Percentiles rank a stretch among this genome's conserved stretches.
These are phyloP conservation scores for Infundibulicybe gibba DNA, from an alignment of 768 basidiomycete genomes.

Conservation along the genomic window DNA sequence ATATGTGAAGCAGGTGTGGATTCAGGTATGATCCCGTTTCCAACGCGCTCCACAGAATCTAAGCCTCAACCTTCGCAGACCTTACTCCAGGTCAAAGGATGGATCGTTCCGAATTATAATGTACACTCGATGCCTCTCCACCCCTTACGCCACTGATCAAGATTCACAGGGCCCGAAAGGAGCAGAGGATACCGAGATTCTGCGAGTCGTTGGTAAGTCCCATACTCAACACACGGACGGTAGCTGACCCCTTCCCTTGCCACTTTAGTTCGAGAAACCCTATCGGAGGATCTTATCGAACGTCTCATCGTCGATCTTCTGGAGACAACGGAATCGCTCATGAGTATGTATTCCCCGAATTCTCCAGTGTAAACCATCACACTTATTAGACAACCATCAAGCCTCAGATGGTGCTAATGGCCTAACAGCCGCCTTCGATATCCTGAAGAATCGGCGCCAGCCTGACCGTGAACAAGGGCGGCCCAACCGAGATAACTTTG, in stretches of 20 bases:
- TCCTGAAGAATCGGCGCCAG: slow-evolving; percentile 19
- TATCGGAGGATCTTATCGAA: slow-evolving; percentile 50
- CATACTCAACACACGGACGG: slow-evolving; percentile 18
- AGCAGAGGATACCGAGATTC: slow-evolving; percentile 50
- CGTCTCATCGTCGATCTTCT: slow-evolving; percentile 47
- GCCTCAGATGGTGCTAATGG: not conserved
- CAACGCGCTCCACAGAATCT: slow-evolving; percentile 4
- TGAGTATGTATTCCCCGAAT: slow-evolving; percentile 27
- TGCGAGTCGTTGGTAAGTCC: slow-evolving; percentile 49
- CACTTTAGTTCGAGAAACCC: slow-evolving; percentile 45
- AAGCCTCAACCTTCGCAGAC: slow-evolving; percentile 16
- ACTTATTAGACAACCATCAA: too few relatives aligned
- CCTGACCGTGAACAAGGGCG: slow-evolving; percentile 37
- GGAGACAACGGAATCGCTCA: slow-evolving; percentile 41
- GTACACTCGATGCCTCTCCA: slow-evolving; percentile 15
- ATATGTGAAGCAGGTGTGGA: slow-evolving; percentile 48
- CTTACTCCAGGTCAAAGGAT: slow-evolving; percentile 46
- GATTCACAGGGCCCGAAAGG: slow-evolving; percentile 36
- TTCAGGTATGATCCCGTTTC: slow-evolving; percentile 30
- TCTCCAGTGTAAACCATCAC: too few relatives aligned
- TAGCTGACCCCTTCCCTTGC: slow-evolving; percentile 16
- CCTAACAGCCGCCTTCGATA: not conserved
- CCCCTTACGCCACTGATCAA: not conserved
- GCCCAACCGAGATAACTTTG: slow-evolving; percentile 37
- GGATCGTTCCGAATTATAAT: slow-evolving; percentile 62